Percentiles rank a stretch among this genome's conserved stretches.
Conservation (phyloP, 495 filamentous ascomycete genomes). For the Talaromyces proteolyticus region DNA sequence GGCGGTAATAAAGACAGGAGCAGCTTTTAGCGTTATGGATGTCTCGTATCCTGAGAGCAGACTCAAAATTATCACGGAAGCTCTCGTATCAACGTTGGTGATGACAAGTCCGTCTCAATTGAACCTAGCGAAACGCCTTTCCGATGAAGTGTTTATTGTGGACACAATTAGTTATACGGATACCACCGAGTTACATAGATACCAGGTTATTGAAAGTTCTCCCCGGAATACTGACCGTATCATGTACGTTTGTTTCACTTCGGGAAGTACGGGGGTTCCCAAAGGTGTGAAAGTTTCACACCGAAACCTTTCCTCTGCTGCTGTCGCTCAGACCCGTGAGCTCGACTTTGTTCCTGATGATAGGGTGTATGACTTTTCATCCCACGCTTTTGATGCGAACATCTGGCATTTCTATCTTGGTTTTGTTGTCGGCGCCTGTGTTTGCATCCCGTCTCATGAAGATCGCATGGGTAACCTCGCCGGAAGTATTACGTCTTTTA, state of each 20-base stretch:
- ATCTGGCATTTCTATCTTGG: conserved; percentile 33
- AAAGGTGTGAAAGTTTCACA: conserved; percentile 40
- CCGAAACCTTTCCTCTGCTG: conserved; percentile 1
- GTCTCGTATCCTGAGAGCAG: conserved; percentile 34
- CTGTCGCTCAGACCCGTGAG: neutral
- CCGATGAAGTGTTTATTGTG: conserved; percentile 37
- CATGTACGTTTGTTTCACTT: conserved; percentile 28
- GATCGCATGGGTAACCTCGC: conserved; percentile 3
- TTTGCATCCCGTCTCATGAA: conserved; percentile 16
- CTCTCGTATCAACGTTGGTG: conserved; percentile 12
- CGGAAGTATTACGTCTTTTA: conserved; percentile 12
- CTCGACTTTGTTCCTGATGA: conserved; percentile 39
- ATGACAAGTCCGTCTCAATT: conserved; percentile 11
- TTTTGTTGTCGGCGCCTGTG: conserved; percentile 11
- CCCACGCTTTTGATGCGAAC: conserved; percentile 17
- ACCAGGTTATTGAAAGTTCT: neutral
- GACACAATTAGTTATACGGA: conserved; percentile 19
- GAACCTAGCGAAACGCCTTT: conserved; percentile 3
- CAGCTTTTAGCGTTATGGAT: conserved; percentile 39
- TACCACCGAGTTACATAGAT: neutral
- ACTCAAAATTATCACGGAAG: conserved; percentile 18
- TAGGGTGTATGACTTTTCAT: conserved; percentile 9
- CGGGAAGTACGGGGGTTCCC: conserved; percentile 32
- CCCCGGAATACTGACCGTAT: neutral
- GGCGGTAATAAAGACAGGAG: conserved; percentile 42